phyloP scores from a whole-genome alignment of 2,329 filamentous ascomycete species.

The Diplodia sapinea region DNA sequence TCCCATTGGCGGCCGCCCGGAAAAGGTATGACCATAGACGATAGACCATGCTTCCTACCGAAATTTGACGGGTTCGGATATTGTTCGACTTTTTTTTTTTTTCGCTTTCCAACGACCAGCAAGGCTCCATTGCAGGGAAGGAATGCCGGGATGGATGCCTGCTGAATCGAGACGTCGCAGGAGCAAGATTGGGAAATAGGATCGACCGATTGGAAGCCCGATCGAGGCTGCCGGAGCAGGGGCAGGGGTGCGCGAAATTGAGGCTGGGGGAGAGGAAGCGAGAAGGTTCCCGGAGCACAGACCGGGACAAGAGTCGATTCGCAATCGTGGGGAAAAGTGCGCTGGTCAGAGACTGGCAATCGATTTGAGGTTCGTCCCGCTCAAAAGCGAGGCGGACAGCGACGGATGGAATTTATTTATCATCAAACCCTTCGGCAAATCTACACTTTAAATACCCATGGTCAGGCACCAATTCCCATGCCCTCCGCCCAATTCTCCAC shows the following conservation, averaged over 20 bases:
- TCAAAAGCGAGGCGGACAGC: too few relatives aligned
- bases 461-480: too few relatives aligned
- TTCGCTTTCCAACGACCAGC: neutral
- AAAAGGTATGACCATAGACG: conserved; percentile 16
- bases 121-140: neutral
- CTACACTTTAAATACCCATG: too few relatives aligned
- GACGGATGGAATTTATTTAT: neutral
- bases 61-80: conserved; percentile 14
- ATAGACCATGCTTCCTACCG: conserved; percentile 10
- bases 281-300: neutral
- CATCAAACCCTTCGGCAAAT: neutral
- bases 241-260: neutral
- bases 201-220: neutral
- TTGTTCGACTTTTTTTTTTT: neutral
- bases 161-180: neutral
- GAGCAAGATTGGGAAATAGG: neutral
- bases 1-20: conserved; percentile 11
- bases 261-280: neutral
- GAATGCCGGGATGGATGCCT: neutral
- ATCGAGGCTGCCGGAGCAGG: neutral
- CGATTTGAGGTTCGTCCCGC: neutral
- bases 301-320: neutral
- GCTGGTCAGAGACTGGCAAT: neutral
- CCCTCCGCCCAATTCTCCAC: too few relatives aligned
- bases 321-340: neutral